Evolutionary conservation across 2,329 filamentous ascomycete genomes (phyloP).

Genomic region (Sporothrix curviconia): DNA sequence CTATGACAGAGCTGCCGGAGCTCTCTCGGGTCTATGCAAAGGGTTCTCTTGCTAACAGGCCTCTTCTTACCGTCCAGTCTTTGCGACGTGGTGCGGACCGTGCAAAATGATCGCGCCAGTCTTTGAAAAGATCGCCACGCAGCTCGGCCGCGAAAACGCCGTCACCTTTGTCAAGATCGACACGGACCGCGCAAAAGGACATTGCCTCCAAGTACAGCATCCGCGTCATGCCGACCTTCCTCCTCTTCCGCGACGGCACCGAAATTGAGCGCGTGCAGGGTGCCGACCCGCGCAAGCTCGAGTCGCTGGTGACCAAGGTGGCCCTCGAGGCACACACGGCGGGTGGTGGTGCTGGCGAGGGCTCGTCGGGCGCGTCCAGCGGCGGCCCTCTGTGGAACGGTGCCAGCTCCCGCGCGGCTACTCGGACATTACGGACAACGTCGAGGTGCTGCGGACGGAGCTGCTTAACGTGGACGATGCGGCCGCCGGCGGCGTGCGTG

Average conservation of each 20-base stretch:
- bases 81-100: constrained; percentile 77
- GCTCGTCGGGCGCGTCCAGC: too few relatives aligned
- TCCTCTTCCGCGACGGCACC: constrained; percentile 71
- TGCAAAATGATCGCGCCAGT: constrained; percentile 79
- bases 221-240: constrained; percentile 79
- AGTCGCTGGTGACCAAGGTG: constrained; percentile 64
- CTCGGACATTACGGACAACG: constrained; percentile 70
- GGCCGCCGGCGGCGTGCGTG: constrained; percentile 63
- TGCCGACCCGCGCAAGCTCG: constrained; percentile 64
- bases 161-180: constrained; percentile 72
- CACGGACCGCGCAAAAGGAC: constrained; percentile 57
- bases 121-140: constrained; percentile 68
- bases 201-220: constrained; percentile 69
- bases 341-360: constrained; percentile 34
- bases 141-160: constrained; percentile 62
- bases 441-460: constrained; percentile 75
- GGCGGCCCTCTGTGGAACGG: constrained; percentile 56
- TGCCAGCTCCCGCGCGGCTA: constrained; percentile 73
- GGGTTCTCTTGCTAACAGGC: background rate
- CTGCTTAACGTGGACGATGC: constrained; percentile 80
- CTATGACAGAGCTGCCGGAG: too few relatives aligned
- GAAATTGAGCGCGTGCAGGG: constrained; percentile 65
- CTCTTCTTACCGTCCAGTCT: constrained; percentile 50
- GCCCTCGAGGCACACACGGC: constrained; percentile 55
- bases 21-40: background rate